A percentile compares a stretch with the other conserved stretches of the same genome.
phyloP scores from a whole-genome alignment of 1,284 basidiomycete species.

The Ustilago tritici region DNA sequence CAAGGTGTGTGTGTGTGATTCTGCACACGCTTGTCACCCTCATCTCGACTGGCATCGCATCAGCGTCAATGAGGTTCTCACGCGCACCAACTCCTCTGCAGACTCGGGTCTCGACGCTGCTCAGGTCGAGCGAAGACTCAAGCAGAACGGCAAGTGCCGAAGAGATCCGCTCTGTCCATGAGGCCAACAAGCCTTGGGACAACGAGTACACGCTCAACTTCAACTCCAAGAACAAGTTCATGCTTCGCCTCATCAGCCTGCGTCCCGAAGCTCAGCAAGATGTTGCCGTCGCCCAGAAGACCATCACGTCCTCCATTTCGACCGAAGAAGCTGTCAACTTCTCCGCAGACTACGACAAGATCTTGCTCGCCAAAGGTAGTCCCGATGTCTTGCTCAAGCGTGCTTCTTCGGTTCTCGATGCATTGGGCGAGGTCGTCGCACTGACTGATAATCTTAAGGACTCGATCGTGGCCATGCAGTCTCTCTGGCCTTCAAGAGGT shows the following conservation, averaged over 20 bases:
- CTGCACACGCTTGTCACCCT: neutral
- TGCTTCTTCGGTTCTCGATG: conserved; percentile 36
- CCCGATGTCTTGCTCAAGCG: conserved; percentile 71
- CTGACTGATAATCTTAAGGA: conserved; percentile 21
- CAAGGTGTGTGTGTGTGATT: neutral
- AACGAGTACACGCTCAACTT: conserved; percentile 72
- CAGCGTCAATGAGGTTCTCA: conserved; percentile 72
- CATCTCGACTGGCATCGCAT: conserved; percentile 75
- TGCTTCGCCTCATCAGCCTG: conserved; percentile 71
- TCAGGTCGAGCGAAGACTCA: conserved; percentile 73
- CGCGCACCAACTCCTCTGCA: conserved; percentile 72
- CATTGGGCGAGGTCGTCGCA: conserved; percentile 60
- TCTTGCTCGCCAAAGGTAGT: conserved; percentile 54
- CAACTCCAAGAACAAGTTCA: conserved; percentile 78
- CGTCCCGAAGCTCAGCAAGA: conserved; percentile 8
- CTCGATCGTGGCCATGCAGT: conserved; percentile 35
- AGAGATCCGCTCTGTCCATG: conserved; percentile 69
- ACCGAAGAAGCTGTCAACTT: conserved; percentile 69
- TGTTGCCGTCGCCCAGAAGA: conserved; percentile 2
- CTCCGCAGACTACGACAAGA: conserved; percentile 25
- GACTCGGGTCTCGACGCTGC: conserved; percentile 72
- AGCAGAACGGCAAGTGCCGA: conserved; percentile 74
- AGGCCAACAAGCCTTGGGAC: conserved; percentile 67
- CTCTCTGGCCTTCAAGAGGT: conserved; percentile 74
- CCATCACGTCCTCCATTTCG: conserved; percentile 11